Evolutionary conservation across 2,329 filamentous ascomycete species (phyloP), one percentile per base, ranked within the genome.

Genomic region (Blumeriella jaapii): DNA sequence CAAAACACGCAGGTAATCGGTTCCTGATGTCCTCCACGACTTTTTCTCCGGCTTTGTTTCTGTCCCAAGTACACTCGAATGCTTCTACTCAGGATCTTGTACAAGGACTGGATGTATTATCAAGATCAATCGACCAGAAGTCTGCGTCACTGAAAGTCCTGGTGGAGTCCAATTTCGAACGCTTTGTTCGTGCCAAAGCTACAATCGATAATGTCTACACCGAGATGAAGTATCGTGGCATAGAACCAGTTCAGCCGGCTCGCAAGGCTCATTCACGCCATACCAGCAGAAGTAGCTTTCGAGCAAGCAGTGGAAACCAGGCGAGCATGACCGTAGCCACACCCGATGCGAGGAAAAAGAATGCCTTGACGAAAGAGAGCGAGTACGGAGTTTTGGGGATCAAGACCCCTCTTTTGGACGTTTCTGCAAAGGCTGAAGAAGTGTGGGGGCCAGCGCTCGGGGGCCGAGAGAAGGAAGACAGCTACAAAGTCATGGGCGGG

Each of bases 201-300:
- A 96, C 89, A 6, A 96, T 98, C 52, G 91, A 98, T 62, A 93
- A 93, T 61, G 91, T 98, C 34, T 98, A 98, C 61, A 93, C 79
- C 43, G 91, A 98, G 59, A 98, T 98, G 91, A 94, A 74, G 68
- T 87, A 65, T 47, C 67, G 71, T 29, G 75, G 75, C 8, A 63
- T 57, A 14, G 74, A 78, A 29, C 67, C 68, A 5, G 59, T 62
- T 3, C 58, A 46, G 16, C 24, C 63, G 4, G 53, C 61, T 6
- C 58, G 63, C 16, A 39, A 54, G 30, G 30, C 51, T 12, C 52
- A 57, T 36, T 57, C 56, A 15, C 55, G 57, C 10, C 53, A 56
- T 44, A 46, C 49, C 6, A 58, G 56, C 29, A 46, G 53, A 13
- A 58, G 56, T 36, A 64, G 54, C 38, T 61, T 51, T 45, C 51